Base-by-base conservation (phyloP, 805 yeast species). In the Pichia pseudocactophila region DNA sequence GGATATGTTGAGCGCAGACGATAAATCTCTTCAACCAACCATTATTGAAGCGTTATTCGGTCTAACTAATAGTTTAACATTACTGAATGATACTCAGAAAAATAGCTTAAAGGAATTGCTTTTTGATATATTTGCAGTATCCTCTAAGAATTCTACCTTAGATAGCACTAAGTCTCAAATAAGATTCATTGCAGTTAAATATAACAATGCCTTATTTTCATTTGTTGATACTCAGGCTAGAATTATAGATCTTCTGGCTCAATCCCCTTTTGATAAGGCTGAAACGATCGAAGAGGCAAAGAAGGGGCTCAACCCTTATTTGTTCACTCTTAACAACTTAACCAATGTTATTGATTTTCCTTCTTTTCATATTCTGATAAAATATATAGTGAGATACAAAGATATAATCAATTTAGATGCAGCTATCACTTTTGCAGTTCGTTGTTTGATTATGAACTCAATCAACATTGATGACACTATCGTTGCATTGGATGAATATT, bases 241-340 rank as follows among this genome's bases (percentile, higher is more conserved):
- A 45, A 52, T 74, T 36, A 62, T 86, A 31, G 80, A 87, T 54
- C 59, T 88, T 16, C 57, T 80, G 36, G 96, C 12, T 59, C 84
- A 5, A 63, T 74, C 17, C 54, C 45, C 69, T 11, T 59, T 57
- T 2, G 83, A 83, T 27, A 69, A 80, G 43, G 69, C 84, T 2
- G 95, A 86, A 50, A 77, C 85, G 0, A 65, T 80, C 2, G 95
- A 87, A 53, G 96, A 87, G 57, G 82, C 96, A 0, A 59, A 58
- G 5, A 77, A 76, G 48, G 97, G 97, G 0, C 63, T 90, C 25
- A 79, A 87, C 58, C 96, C 96, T 0, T 75, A 82, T 57, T 82
- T 33, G 15, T 41, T 41, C 13, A 28, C 28, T 3, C 30, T 45
- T 25, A 30, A 30, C n/a, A 37, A 34, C 18, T 20, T 37, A 2